These are phyloP conservation scores for Chenopodium suecicum DNA, from an alignment of 148 eudicot species.

Conservation along the genomic window DNA sequence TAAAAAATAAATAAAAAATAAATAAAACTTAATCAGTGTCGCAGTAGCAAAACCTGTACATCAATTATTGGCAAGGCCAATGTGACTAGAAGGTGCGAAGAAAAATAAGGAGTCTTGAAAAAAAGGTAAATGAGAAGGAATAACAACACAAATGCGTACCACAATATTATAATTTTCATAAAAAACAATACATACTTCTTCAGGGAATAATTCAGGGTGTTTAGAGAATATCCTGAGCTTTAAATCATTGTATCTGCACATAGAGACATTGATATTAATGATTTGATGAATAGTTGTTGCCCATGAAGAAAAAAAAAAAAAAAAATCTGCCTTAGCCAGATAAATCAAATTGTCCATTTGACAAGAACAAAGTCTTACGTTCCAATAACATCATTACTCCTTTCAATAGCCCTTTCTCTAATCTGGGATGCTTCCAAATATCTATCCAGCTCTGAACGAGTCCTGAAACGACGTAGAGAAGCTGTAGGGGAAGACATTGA, in stretches of 20 bases:
- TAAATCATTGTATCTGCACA: constrained; percentile 86
- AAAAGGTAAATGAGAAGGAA: neutral
- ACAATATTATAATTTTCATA: neutral
- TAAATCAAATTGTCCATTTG: neutral
- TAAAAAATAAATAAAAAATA: neutral
- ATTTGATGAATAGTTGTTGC: neutral
- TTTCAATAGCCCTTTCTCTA: constrained; percentile 86
- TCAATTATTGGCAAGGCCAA: neutral
- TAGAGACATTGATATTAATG: neutral
- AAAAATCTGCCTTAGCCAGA: neutral
- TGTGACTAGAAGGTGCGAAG: neutral
- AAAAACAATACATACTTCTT: constrained; percentile 50
- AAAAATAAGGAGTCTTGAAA: neutral
- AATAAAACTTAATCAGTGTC: neutral
- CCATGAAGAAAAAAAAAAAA: neutral
- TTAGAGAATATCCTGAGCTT: constrained; percentile 82
- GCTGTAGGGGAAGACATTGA: constrained; percentile 65
- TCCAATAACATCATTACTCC: constrained; percentile 83
- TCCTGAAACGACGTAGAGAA: constrained; percentile 84
- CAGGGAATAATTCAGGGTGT: constrained; percentile 89
- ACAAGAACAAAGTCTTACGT: constrained; percentile 58
- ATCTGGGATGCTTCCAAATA: constrained; percentile 96
- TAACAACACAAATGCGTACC: neutral
- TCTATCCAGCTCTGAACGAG: constrained; percentile 83
- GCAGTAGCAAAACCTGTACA: neutral